Evolutionary conservation across 2,329 filamentous ascomycete genomes (phyloP).

Genomic region (Calonectria naviculata): DNA sequence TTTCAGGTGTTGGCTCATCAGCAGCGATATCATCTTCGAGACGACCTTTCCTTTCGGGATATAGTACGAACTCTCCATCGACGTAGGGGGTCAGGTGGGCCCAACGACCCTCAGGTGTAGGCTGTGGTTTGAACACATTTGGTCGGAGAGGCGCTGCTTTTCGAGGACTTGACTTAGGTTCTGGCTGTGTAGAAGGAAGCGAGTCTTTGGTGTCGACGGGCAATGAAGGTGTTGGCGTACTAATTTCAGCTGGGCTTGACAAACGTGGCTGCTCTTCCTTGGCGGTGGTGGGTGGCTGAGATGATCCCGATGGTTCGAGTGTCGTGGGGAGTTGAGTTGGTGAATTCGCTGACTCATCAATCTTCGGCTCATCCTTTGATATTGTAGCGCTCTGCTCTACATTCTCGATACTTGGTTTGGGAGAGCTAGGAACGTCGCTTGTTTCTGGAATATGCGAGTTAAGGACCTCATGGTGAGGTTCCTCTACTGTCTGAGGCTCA

Average conservation of each 20-base stretch:
- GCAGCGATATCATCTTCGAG: slow-evolving; percentile 44
- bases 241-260: slow-evolving; percentile 31
- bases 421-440: background rate
- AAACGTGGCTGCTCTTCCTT: slow-evolving; percentile 26
- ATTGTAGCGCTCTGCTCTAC: background rate
- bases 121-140: slow-evolving; percentile 40
- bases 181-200: slow-evolving; percentile 31
- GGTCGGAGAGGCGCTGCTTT: slow-evolving; percentile 27
- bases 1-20: slow-evolving; percentile 46
- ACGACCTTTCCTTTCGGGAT: slow-evolving; percentile 51
- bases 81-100: slow-evolving; percentile 54
- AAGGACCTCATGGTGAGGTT: background rate
- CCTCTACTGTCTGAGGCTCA: background rate
- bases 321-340: slow-evolving; percentile 2
- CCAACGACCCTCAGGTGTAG: slow-evolving; percentile 47
- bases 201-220: slow-evolving; percentile 28
- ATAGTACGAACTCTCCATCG: slow-evolving; percentile 50
- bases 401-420: slow-evolving; percentile 7
- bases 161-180: slow-evolving; percentile 35
- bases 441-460: slow-evolving; percentile 8
- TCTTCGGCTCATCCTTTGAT: slow-evolving; percentile 15
- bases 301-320: slow-evolving; percentile 19
- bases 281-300: slow-evolving; percentile 13
- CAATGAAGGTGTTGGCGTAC: slow-evolving; percentile 30
- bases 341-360: slow-evolving; percentile 13